Percentiles rank a stretch among this genome's conserved stretches.
phyloP scores from a whole-genome alignment of 2,329 filamentous ascomycete genomes.

The Dryadomyces quercus-mongolicae region DNA sequence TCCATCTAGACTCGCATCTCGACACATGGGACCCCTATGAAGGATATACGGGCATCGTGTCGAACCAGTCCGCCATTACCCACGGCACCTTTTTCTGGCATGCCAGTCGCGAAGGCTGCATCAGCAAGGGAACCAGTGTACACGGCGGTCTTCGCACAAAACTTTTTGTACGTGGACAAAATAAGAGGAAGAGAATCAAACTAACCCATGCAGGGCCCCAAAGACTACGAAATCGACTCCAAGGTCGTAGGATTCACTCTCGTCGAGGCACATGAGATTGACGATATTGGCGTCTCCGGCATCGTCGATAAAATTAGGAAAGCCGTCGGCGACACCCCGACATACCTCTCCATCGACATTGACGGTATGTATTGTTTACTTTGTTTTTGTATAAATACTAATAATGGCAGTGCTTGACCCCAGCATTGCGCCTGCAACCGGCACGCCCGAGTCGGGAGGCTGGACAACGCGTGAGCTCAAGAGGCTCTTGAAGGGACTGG shows the following conservation, averaged over 20 bases:
- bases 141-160: slow-evolving; percentile 8
- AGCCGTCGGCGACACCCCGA: slow-evolving; percentile 28
- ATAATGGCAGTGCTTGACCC: slow-evolving; percentile 17
- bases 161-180: not conserved
- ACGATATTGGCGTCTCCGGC: slow-evolving; percentile 17
- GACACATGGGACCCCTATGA: slow-evolving; percentile 23
- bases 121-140: slow-evolving; percentile 59
- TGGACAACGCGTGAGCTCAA: slow-evolving; percentile 87
- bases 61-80: slow-evolving; percentile 64
- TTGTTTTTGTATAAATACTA: not conserved
- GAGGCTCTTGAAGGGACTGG: slow-evolving; percentile 66
- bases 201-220: slow-evolving; percentile 1
- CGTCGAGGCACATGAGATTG: slow-evolving; percentile 52
- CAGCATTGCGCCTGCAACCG: slow-evolving; percentile 37
- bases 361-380: slow-evolving; percentile 8
- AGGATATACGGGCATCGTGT: slow-evolving; percentile 71
- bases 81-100: slow-evolving; percentile 85
- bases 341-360: slow-evolving; percentile 18
- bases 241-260: slow-evolving; percentile 77
- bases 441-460: slow-evolving; percentile 79
- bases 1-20: slow-evolving; percentile 20
- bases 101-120: slow-evolving; percentile 64
- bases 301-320: slow-evolving; percentile 5
- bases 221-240: slow-evolving; percentile 56
- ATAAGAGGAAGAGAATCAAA: no score